Evolutionary conservation across 1,284 basidiomycete species (phyloP).

Genomic region (Cutaneotrichosporon cyanovorans): DNA sequence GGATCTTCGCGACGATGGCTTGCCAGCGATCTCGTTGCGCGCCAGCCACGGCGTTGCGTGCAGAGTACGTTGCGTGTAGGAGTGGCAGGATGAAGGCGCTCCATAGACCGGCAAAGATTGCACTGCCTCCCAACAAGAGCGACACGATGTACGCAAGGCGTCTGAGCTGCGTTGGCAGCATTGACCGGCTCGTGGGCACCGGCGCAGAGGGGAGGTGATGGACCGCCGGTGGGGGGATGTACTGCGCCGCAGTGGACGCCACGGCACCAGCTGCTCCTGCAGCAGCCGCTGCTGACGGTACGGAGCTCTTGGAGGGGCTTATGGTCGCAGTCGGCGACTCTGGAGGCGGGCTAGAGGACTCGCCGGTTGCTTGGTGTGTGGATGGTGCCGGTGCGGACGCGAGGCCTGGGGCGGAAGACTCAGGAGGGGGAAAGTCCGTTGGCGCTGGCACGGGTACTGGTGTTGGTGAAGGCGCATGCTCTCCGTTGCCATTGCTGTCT

Average conservation of each 20-base stretch:
- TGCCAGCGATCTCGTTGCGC: conserved; percentile 29
- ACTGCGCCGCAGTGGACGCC: background rate
- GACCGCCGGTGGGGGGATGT: background rate
- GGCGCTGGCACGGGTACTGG: no score
- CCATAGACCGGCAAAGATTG: conserved; percentile 34
- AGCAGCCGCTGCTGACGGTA: background rate
- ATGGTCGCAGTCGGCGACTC: background rate
- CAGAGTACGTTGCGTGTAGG: conserved; percentile 40
- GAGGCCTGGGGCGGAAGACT: background rate
- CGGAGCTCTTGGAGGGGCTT: background rate
- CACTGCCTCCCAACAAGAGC: conserved; percentile 33
- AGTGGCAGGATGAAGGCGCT: conserved; percentile 39
- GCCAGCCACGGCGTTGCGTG: conserved; percentile 33
- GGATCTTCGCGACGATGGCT: conserved; percentile 18
- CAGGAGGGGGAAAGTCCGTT: no score
- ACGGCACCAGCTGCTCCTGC: background rate
- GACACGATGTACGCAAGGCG: conserved; percentile 37
- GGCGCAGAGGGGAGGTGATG: conserved; percentile 5
- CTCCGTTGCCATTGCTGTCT: no score
- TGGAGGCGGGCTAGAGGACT: no score
- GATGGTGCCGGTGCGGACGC: background rate
- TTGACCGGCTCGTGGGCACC: conserved; percentile 2
- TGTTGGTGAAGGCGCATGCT: no score
- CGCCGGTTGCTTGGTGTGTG: no score
- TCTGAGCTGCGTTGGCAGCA: conserved; percentile 22